Evolutionary conservation across 305 asterid genomes (phyloP), one percentile per base, ranked within the genome.

Genomic region (Fraxinus latifolia): DNA sequence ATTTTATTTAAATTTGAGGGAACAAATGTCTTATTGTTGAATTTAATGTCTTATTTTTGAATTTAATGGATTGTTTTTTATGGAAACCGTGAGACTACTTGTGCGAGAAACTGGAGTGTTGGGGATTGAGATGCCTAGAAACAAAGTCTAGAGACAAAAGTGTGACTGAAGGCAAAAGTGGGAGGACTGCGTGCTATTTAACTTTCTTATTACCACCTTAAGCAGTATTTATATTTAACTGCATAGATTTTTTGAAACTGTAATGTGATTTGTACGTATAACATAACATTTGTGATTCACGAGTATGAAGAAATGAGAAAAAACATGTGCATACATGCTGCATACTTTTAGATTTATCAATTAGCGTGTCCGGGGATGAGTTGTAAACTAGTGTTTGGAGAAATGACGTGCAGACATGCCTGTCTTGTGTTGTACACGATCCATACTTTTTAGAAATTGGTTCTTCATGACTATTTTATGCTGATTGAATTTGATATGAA

Each of bases 401-500:
- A 31, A 31, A 14, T 68, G 39, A 29, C 33, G 42, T 31, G 12
- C 6, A 29, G 21, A 15, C 11, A 11, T 11, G 11, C 33, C 75
- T 68, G 23, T 68, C 39, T 68, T 14, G 19, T 68, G 19, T 29
- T 29, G 39, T 14, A 14, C 37, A 12, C 2, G 39, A 31, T 83
- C 9, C 80, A n/a, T 50, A 74, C 50, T 31, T n/a, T 62, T 47
- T 47, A 76, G 39, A 33, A 71, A 58, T 19, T 19, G 15, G 8
- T 77, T 44, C 47, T 33, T 65, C 68, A n/a, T 36, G 31, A 6
- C 78, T 71, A 74, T 39, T 71, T 86, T 77, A 70, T 78, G 82
- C 76, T 79, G 50, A 7, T 55, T 42, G 76, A 37, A 25, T 77
- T 77, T 81, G 33, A 42, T 85, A 80, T 75, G 62, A 19, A 33